Base-by-base conservation (phyloP, 1,139 yeast species). In the Entelexis paramagnoliae region DNA sequence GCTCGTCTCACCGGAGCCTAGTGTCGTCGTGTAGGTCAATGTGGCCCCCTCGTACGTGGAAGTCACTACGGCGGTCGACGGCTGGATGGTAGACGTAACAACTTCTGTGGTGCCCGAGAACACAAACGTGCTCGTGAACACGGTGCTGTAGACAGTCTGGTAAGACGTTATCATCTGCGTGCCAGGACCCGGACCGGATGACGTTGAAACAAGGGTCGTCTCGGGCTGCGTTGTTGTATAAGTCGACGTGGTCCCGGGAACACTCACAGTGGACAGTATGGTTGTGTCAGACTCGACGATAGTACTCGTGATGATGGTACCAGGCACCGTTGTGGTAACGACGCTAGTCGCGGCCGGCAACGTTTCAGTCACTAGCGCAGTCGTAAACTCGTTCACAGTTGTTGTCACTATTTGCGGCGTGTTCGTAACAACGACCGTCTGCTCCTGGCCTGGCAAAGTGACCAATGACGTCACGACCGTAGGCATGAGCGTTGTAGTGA, bases 361-460 rank as follows among this genome's bases (percentile, higher is more conserved):
- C 2, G 55, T 56, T 13, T 51, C 51, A 7, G 26, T 24, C 19
- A 33, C n/a, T 3, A n/a, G 29, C 4, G 40, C n/a, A 1, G 54
- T 53, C 4, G 41, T n/a, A 9, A n/a, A 24, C 22, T 45, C 39
- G 4, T 36, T 36, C 9, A 54, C 44, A 2, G 51, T 45, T 6
- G 46, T 29, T 8, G 57, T 54, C 1, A 48, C 50, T 4, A 50
- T 38, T 8, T 48, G 45, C 3, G 54, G 56, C 2, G 52, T 52
- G 43, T 52, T 54, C 24, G 57, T 54, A 16, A 52, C 51, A 2
- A 30, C 46, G 22, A 52, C 26, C 1, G 55, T 52, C 16, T 53
- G 50, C 4, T 46, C 45, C 28, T 20, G 36, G 2, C 54, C 55
- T 11, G 52, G 49, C 1, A 30, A 20, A 10, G 52, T 46, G 2